Conservation (phyloP, 371 early-diverging fungal species). For the Synchytrium microbalum region DNA sequence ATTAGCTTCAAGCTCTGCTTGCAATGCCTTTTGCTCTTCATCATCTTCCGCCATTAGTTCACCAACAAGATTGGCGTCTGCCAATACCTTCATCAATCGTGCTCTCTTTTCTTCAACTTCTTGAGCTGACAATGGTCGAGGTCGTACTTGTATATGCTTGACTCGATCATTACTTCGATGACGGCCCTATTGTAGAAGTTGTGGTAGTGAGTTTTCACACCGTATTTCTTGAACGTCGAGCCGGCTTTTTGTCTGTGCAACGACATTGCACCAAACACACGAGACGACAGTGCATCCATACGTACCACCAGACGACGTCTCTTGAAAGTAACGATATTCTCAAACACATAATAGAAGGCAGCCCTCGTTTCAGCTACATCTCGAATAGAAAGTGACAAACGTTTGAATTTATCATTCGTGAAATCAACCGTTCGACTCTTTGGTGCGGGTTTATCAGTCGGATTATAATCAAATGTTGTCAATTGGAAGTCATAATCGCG, state of each 20-base stretch:
- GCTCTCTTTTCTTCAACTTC: not conserved
- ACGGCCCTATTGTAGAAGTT: too few relatives aligned
- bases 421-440: not conserved
- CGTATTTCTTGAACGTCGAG: too few relatives aligned
- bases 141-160: not conserved
- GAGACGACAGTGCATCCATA: not conserved
- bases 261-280: not conserved
- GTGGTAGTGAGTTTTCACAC: too few relatives aligned
- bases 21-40: not conserved
- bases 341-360: not conserved
- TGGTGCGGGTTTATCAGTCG: not conserved
- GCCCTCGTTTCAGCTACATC: not conserved
- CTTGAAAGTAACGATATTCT: not conserved
- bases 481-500: not conserved
- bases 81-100: not conserved
- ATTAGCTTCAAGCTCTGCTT: not conserved
- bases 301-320: not conserved
- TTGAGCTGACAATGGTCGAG: not conserved
- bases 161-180: too few relatives aligned
- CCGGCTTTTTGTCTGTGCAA: too few relatives aligned
- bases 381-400: not conserved
- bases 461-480: not conserved
- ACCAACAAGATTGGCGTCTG: not conserved
- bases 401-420: not conserved
- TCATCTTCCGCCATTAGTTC: not conserved